Conservation (phyloP, 148 eudicot genomes). For the Amaranthus cruentus region DNA sequence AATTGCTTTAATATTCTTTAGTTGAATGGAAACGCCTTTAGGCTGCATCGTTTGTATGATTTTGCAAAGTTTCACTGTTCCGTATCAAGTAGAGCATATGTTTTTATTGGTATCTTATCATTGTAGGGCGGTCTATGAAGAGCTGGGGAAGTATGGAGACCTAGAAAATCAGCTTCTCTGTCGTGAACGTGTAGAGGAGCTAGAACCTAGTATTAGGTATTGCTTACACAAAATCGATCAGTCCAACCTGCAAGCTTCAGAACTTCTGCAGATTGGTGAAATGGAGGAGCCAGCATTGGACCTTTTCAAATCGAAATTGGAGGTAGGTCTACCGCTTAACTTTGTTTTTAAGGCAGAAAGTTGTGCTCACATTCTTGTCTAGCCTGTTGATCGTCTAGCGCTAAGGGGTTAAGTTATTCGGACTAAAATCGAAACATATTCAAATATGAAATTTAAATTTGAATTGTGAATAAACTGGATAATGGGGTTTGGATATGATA, state of each 20-base stretch:
- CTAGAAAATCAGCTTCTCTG: slow-evolving; percentile 79
- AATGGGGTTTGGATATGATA: no score
- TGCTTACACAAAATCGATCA: slow-evolving; percentile 91
- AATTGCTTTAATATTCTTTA: not conserved
- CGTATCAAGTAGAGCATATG: not conserved
- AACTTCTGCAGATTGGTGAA: slow-evolving; percentile 81
- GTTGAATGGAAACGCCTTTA: not conserved
- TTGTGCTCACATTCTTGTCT: not conserved
- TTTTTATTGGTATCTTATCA: slow-evolving; percentile 6
- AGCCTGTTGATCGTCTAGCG: not conserved
- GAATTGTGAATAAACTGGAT: no score
- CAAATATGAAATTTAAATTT: no score
- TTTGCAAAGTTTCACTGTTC: not conserved
- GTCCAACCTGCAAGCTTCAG: slow-evolving; percentile 85
- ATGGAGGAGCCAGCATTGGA: slow-evolving; percentile 97
- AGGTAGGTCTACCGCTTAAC: slow-evolving; percentile 34
- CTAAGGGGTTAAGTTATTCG: not conserved
- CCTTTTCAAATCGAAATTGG: slow-evolving; percentile 88
- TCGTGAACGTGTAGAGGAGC: slow-evolving; percentile 91
- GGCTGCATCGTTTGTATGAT: slow-evolving; percentile 3
- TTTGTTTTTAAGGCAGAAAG: not conserved
- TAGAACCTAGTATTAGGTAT: slow-evolving; percentile 88
- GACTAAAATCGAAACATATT: no score
- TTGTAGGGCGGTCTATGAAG: slow-evolving; percentile 92
- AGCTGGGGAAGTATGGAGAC: slow-evolving; percentile 97